Evolutionary conservation across 495 filamentous ascomycete species (phyloP).

Genomic region (Ramalina peruviana): DNA sequence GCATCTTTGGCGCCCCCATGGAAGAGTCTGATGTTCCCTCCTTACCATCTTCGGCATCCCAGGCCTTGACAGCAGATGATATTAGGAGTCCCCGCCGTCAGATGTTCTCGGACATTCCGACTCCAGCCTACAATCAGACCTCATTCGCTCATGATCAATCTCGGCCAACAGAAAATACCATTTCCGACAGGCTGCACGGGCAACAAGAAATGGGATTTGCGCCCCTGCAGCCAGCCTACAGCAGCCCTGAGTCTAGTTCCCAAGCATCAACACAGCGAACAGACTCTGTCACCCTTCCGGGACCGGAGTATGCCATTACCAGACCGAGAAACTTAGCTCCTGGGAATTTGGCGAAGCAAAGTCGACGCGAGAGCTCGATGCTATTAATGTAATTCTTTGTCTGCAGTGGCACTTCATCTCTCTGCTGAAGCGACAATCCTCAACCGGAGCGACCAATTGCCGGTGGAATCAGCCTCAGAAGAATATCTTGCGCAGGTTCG

Average conservation of each 20-base stretch:
- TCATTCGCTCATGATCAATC: slow-evolving; percentile 27
- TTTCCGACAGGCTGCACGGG: slow-evolving; percentile 15
- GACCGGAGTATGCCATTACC: slow-evolving; percentile 25
- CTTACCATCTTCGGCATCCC: slow-evolving; percentile 32
- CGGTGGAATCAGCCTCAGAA: too few relatives aligned
- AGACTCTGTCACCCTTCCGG: slow-evolving; percentile 13
- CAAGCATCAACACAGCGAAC: slow-evolving; percentile 3
- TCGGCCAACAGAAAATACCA: slow-evolving; percentile 14
- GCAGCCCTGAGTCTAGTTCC: slow-evolving; percentile 17
- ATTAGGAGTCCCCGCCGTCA: slow-evolving; percentile 53
- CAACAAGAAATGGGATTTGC: slow-evolving; percentile 45
- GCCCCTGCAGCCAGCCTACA: slow-evolving; percentile 47
- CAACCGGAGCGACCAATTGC: too few relatives aligned
- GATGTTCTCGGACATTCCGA: slow-evolving; percentile 57
- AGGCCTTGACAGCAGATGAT: slow-evolving; percentile 40
- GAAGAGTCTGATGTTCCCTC: slow-evolving; percentile 35
- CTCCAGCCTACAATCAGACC: slow-evolving; percentile 49
- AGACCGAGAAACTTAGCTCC: slow-evolving; percentile 30
- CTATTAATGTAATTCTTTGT: slow-evolving; percentile 28
- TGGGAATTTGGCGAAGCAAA: slow-evolving; percentile 30
- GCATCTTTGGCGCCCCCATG: slow-evolving; percentile 64
- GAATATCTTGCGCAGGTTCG: too few relatives aligned
- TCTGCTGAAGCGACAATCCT: too few relatives aligned
- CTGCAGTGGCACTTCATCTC: too few relatives aligned
- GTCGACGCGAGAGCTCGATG: slow-evolving; percentile 45